These are phyloP conservation scores for Beta vulgaris DNA, from an alignment of 148 eudicot species.

Conservation along the genomic window DNA sequence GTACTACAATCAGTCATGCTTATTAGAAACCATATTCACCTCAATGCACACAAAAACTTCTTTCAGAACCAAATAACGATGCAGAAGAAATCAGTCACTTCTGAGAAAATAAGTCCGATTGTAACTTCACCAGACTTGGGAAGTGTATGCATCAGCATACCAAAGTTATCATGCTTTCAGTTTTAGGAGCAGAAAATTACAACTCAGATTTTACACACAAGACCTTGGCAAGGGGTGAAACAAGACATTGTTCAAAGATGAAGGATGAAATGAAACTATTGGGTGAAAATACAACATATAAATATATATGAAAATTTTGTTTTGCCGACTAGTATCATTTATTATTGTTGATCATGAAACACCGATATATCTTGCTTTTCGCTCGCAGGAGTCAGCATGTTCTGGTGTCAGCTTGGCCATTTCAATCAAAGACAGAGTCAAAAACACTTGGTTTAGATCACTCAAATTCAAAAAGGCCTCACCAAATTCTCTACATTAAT, in stretches of 20 bases:
- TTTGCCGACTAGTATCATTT: neutral
- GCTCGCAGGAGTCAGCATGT: neutral
- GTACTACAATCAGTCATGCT: neutral
- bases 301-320: neutral
- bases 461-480: slow-evolving; percentile 18
- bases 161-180: neutral
- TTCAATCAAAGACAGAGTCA: neutral
- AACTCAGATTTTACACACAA: neutral
- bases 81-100: neutral
- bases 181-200: neutral
- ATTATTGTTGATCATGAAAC: neutral
- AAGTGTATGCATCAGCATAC: neutral
- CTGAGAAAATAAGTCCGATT: neutral
- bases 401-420: neutral
- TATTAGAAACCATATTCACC: neutral
- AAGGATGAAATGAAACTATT: neutral
- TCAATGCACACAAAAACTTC: too few species aligned
- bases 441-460: neutral
- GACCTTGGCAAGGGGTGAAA: neutral
- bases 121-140: neutral
- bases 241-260: neutral
- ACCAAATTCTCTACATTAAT: slow-evolving; percentile 80
- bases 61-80: neutral
- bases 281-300: neutral
- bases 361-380: neutral